Percentiles rank a stretch among this genome's conserved stretches.
Evolutionary conservation across 1,284 basidiomycete species (phyloP).

Genomic region (Meira miltonrushii): DNA sequence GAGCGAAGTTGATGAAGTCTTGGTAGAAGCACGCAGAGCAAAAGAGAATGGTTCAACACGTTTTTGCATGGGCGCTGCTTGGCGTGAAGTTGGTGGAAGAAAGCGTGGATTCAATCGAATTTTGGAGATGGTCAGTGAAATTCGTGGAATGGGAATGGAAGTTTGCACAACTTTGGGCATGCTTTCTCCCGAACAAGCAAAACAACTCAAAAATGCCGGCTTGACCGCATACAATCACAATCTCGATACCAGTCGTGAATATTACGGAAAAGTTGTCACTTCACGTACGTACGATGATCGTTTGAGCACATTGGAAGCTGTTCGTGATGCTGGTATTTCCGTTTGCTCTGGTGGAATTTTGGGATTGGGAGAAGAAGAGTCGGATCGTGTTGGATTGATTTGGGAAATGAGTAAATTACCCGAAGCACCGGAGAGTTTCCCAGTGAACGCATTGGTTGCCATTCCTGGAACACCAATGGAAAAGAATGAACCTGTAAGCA

Average conservation of each 20-base stretch:
- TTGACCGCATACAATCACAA: constrained; percentile 98
- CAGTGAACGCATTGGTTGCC: constrained; percentile 82
- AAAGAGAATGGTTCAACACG: constrained; percentile 93
- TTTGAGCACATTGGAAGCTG: constrained; percentile 78
- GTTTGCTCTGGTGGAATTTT: constrained; percentile 96
- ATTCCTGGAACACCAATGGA: constrained; percentile 62
- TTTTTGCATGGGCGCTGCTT: constrained; percentile 99
- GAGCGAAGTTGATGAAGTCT: constrained; percentile 84
- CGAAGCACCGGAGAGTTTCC: constrained; percentile 95
- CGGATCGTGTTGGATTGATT: constrained; percentile 87
- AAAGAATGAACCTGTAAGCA: constrained; percentile 57
- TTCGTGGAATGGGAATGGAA: constrained; percentile 57
- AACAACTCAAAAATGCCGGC: constrained; percentile 79
- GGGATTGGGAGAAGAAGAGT: constrained; percentile 84
- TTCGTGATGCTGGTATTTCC: constrained; percentile 89
- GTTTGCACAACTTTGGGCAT: constrained; percentile 98
- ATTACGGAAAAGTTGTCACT: constrained; percentile 92
- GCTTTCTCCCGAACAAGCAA: constrained; percentile 88
- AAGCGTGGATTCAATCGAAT: constrained; percentile 93
- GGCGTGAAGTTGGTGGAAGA: constrained; percentile 87
- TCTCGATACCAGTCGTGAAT: constrained; percentile 93
- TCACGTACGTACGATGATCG: constrained; percentile 91
- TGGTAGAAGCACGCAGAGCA: constrained; percentile 70
- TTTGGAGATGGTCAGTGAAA: constrained; percentile 75
- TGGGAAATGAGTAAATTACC: constrained; percentile 85